Percentiles rank a stretch among this genome's conserved stretches.
Evolutionary conservation across 768 basidiomycete genomes (phyloP).

Genomic region (Tricholoma flavovirens): DNA sequence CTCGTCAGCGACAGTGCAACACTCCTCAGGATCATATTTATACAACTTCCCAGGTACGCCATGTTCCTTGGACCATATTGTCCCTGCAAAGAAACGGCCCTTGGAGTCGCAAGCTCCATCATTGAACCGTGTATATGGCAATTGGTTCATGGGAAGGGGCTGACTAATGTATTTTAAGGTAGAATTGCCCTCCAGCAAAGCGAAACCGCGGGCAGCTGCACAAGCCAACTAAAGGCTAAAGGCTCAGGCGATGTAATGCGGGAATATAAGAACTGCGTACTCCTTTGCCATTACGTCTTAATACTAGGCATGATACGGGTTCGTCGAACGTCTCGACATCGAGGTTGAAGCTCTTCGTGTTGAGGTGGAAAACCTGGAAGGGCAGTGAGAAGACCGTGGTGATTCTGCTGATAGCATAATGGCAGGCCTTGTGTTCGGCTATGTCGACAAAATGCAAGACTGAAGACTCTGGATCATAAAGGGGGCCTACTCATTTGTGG

Average conservation of each 20-base stretch:
- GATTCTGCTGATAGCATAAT: not conserved
- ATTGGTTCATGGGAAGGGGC: slow-evolving; percentile 41
- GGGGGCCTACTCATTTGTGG: slow-evolving; percentile 38
- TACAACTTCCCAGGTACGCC: slow-evolving; percentile 53
- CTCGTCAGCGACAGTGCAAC: slow-evolving; percentile 49
- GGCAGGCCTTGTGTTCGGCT: slow-evolving; percentile 41
- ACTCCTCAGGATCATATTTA: slow-evolving; percentile 48
- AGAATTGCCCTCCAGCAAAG: slow-evolving; percentile 38
- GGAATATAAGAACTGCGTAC: slow-evolving; percentile 25
- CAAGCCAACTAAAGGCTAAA: slow-evolving; percentile 43
- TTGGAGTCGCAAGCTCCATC: slow-evolving; percentile 63
- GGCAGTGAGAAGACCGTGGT: not conserved
- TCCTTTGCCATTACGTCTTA: slow-evolving; percentile 41
- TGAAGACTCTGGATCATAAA: slow-evolving; percentile 51
- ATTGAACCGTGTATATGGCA: slow-evolving; percentile 53
- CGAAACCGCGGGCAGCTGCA: slow-evolving; percentile 53
- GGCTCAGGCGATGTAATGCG: not conserved
- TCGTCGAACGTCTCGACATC: slow-evolving; percentile 46
- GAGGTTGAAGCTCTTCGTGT: slow-evolving; percentile 35
- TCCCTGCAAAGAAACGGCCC: slow-evolving; percentile 66
- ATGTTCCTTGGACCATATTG: slow-evolving; percentile 45
- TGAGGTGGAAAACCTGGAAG: slow-evolving; percentile 47
- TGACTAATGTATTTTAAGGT: slow-evolving; percentile 42
- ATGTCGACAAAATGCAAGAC: slow-evolving; percentile 70
- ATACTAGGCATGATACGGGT: slow-evolving; percentile 51